Conservation (phyloP, 192 early-diverging fungal species). For the Glomus cerebriforme region DNA sequence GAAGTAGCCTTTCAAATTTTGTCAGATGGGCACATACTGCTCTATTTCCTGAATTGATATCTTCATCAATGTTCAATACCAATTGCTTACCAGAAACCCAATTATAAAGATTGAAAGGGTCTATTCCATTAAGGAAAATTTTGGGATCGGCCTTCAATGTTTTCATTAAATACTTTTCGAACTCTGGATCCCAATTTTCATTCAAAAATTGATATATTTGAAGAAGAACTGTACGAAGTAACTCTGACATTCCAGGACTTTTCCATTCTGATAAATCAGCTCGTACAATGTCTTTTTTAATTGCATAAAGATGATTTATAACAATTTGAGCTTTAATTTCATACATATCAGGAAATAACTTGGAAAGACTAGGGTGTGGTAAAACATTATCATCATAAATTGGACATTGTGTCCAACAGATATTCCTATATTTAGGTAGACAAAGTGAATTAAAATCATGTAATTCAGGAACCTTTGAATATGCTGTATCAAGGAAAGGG, state of each 20-base stretch:
- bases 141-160: background rate
- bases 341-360: background rate
- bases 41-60: background rate
- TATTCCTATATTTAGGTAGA: background rate
- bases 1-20: background rate
- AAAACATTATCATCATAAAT: slow-evolving; percentile 1
- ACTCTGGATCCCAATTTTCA: background rate
- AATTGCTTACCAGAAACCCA: background rate
- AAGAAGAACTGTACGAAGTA: background rate
- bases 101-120: background rate
- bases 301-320: background rate
- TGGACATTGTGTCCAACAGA: background rate
- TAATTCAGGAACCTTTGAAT: background rate
- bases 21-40: background rate
- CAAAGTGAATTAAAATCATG: background rate
- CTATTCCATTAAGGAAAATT: background rate
- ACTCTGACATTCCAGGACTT: background rate
- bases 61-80: background rate
- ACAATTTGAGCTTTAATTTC: background rate
- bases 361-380: background rate
- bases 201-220: slow-evolving; percentile 3
- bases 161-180: background rate
- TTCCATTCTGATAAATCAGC: background rate
- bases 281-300: background rate
- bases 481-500: background rate